A percentile compares a stretch with the other conserved stretches of the same genome.
Evolutionary conservation across 164 flowering plant genomes (phyloP).

Genomic region (Chimonanthus salicifolius): DNA sequence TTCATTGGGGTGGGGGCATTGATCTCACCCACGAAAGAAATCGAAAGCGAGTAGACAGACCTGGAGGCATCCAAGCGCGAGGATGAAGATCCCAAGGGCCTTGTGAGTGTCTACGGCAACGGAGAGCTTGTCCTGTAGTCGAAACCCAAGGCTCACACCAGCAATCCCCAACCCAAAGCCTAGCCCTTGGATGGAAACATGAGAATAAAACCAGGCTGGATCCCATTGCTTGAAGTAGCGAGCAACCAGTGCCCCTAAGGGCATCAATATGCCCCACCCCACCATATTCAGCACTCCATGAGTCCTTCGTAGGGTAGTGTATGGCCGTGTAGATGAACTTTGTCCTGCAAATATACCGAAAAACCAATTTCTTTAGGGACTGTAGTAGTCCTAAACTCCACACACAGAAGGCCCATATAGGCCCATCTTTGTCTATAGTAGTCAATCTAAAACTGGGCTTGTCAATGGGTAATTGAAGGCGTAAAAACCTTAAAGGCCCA

Average conservation of each 20-base stretch:
- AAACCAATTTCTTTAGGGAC: not conserved
- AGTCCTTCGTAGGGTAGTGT: conserved; percentile 28
- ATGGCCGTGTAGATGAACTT: conserved; percentile 1
- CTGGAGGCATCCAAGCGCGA: conserved; percentile 61
- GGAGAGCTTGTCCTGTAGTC: conserved; percentile 32
- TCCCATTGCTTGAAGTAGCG: conserved; percentile 49
- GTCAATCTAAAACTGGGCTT: too few species aligned
- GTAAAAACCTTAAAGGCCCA: too few species aligned
- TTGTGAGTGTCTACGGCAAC: conserved; percentile 43
- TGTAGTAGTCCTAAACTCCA: too few species aligned
- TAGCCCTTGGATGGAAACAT: conserved; percentile 32
- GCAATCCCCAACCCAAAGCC: conserved; percentile 44
- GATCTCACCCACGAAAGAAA: not conserved
- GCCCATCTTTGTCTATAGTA: too few species aligned
- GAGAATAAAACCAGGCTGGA: conserved; percentile 68
- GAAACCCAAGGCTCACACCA: conserved; percentile 45
- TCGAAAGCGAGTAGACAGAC: conserved; percentile 13
- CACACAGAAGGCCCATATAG: too few species aligned
- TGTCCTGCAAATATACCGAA: conserved; percentile 14
- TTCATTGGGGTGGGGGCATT: too few species aligned
- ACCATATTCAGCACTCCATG: conserved; percentile 64
- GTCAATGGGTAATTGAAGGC: too few species aligned
- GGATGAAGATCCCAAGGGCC: conserved; percentile 46
- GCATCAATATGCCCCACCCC: conserved; percentile 60
- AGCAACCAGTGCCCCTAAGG: conserved; percentile 50